Evolutionary conservation across 2,329 filamentous ascomycete species (phyloP), one percentile per base, ranked within the genome.

Genomic region (Colletotrichum somersetense): DNA sequence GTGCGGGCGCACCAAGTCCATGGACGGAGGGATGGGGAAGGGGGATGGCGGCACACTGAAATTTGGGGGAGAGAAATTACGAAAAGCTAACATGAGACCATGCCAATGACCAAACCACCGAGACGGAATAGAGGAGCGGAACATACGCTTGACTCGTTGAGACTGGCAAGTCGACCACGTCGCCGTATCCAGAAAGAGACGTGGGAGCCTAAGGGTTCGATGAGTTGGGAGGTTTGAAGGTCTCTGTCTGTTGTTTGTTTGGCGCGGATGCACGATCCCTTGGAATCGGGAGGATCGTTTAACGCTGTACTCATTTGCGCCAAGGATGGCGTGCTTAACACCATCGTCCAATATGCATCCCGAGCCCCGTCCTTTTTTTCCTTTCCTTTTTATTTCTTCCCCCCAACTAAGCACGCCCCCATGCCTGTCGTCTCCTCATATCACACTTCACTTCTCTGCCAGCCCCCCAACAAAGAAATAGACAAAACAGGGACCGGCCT

Each of bases 241-340:
- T 8, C 33, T 62, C 46, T 61, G 40, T 6, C 10, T 44, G 8
- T 38, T 62, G 52, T 69, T 64, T 72, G 58, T 69, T 72, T 69
- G 69, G 59, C 59, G 58, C 69, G 66, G 53, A 30, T 59, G 46
- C 14, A 48, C 38, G 23, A 56, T 48, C 38, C 40, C 62, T 55
- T 59, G 23, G 62, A 66, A 55, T 55, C 50, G 64, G 64, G 64
- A 62, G 64, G 57, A 62, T 56, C 30, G 40, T 65, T 57, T 57
- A 53, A 44, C 52, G 66, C 62, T 72, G 59, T 66, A 59, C 69
- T 72, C 69, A 72, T 72, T 72, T 69, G 23, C 69, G 69, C 69
- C 69, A 72, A 72, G 69, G 46, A 72, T 72, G 53, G 69, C 69
- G 69, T 72, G 69, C 69, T 72, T 66, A n/a, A 69, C 66, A 69